These are phyloP conservation scores for Trematosphaeria pertusa DNA, from an alignment of 2,329 filamentous ascomycete species.

Conservation along the genomic window DNA sequence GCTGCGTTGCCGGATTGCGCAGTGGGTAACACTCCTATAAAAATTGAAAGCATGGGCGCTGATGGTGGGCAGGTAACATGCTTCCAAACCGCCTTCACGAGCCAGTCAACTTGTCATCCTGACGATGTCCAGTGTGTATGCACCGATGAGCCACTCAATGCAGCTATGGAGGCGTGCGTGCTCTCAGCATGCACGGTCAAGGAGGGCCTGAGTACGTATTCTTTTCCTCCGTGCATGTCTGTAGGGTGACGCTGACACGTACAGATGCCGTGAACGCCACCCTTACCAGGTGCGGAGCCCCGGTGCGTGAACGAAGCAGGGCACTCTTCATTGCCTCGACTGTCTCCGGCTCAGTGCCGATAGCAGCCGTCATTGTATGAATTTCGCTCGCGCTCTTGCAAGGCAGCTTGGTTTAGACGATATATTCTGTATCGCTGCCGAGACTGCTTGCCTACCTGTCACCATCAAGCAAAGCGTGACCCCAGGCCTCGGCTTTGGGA, in stretches of 20 bases:
- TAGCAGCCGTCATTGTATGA: conserved; percentile 43
- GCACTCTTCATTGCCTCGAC: conserved; percentile 31
- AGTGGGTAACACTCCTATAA: no score
- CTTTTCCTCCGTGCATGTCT: background rate
- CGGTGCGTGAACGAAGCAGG: conserved; percentile 42
- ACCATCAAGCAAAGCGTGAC: conserved; percentile 17
- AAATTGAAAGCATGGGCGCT: no score
- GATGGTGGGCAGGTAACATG: conserved; percentile 4
- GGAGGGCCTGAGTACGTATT: conserved; percentile 21
- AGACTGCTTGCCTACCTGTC: conserved; percentile 18
- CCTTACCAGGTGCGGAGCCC: conserved; percentile 41
- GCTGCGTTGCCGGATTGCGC: no score
- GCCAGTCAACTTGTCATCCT: conserved; percentile 13
- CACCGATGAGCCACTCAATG: conserved; percentile 8
- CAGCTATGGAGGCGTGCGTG: conserved; percentile 19
- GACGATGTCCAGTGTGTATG: conserved; percentile 20
- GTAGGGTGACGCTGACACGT: background rate
- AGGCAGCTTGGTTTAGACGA: conserved; percentile 21
- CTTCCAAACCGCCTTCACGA: conserved; percentile 8
- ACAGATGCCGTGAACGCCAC: conserved; percentile 50
- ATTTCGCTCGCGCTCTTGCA: conserved; percentile 12
- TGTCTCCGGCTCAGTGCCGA: conserved; percentile 27
- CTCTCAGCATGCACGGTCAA: conserved; percentile 19
- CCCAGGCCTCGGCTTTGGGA: conserved; percentile 50
- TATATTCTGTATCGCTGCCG: conserved; percentile 16